These are phyloP conservation scores for Penicillium concentricum DNA, from an alignment of 2,329 filamentous ascomycete genomes.

Conservation along the genomic window DNA sequence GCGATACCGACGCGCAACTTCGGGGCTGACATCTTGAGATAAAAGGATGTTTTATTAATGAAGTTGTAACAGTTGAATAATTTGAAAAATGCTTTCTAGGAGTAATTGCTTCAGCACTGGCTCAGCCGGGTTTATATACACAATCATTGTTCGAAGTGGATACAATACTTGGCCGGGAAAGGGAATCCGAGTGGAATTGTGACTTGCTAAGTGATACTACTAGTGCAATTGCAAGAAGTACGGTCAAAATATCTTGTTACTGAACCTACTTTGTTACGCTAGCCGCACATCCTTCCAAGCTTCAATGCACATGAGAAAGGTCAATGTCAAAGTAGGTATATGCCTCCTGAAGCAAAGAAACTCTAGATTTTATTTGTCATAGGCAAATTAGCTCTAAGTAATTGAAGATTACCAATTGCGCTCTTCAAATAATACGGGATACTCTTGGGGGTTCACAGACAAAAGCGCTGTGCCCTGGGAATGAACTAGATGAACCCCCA, in stretches of 20 bases:
- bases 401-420: background rate
- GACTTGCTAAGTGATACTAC: background rate
- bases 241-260: background rate
- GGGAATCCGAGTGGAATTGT: background rate
- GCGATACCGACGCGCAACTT: background rate
- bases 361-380: too few relatives aligned
- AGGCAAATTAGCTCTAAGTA: too few relatives aligned
- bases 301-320: too few relatives aligned
- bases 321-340: too few relatives aligned
- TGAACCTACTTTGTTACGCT: background rate
- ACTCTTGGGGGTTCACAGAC: too few relatives aligned
- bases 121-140: background rate
- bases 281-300: background rate
- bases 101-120: background rate
- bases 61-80: background rate
- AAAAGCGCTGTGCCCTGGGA: too few relatives aligned
- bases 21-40: background rate
- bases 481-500: too few relatives aligned
- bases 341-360: background rate
- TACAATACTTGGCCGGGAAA: background rate
- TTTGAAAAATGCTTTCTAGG: background rate
- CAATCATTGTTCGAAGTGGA: background rate
- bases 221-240: background rate
- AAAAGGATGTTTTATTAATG: background rate
- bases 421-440: background rate